Evolutionary conservation across 2,329 filamentous ascomycete species (phyloP).

Genomic region (Claviceps arundinis): DNA sequence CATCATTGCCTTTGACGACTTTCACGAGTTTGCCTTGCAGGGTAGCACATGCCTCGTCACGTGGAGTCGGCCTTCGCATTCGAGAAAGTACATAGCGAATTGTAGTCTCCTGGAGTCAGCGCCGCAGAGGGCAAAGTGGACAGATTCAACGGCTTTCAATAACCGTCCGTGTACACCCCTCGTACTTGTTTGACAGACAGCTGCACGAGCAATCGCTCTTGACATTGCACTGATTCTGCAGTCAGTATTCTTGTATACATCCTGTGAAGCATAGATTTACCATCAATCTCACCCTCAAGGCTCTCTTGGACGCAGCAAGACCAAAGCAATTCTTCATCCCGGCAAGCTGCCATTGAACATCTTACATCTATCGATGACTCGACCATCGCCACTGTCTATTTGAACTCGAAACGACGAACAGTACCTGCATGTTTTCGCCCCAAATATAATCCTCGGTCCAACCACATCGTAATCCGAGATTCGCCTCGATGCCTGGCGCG

Average conservation of each 20-base stretch:
- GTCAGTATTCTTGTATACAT: neutral
- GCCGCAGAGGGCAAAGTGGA: neutral
- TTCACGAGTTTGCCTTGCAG: neutral
- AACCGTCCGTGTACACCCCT: neutral
- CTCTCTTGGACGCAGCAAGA: neutral
- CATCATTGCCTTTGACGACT: too few species aligned
- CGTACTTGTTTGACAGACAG: neutral
- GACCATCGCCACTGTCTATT: too few species aligned
- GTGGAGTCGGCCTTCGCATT: neutral
- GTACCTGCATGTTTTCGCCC: neutral
- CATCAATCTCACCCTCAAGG: too few species aligned
- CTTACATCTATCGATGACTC: neutral
- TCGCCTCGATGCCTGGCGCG: constrained; percentile 28
- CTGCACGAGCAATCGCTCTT: neutral
- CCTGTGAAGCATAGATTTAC: neutral
- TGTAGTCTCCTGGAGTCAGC: neutral
- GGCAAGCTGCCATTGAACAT: neutral
- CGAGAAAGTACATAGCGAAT: neutral
- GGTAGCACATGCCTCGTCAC: neutral
- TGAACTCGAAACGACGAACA: neutral
- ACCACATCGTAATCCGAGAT: neutral
- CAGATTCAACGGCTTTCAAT: neutral
- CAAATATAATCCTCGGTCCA: neutral
- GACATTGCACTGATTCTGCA: neutral
- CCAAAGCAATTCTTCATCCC: neutral